phyloP scores from a whole-genome alignment of 768 basidiomycete genomes.

The Hygrophorus pudorinus region DNA sequence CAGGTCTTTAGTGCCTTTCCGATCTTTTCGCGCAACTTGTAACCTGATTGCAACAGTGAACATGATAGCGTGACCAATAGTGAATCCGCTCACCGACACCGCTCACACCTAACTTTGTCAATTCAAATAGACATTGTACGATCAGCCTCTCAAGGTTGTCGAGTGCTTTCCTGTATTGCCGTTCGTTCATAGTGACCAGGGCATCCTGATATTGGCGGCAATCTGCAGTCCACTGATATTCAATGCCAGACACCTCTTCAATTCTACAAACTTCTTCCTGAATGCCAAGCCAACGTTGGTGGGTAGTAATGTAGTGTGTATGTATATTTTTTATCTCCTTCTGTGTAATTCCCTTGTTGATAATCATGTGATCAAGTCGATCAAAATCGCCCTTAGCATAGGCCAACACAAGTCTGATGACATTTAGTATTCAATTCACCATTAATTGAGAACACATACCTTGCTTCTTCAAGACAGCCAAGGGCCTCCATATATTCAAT shows the following conservation, averaged over 20 bases:
- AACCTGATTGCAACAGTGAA: constrained; percentile 15
- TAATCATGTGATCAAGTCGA: neutral
- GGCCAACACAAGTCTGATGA: neutral
- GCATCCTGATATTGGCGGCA: constrained; percentile 6
- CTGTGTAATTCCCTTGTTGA: neutral
- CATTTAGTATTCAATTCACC: no score
- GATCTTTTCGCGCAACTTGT: constrained; percentile 24
- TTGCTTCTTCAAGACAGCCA: neutral
- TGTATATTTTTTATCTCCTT: neutral
- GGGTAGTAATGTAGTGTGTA: neutral
- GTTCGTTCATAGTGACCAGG: neutral
- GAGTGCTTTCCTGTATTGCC: neutral
- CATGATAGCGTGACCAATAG: constrained; percentile 9
- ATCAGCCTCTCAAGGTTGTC: neutral
- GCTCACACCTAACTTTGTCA: constrained; percentile 14
- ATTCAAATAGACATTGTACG: neutral
- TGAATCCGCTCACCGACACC: constrained; percentile 11
- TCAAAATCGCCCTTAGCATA: neutral
- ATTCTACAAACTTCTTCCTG: no score
- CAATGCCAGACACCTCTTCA: constrained; percentile 7
- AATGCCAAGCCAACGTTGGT: neutral
- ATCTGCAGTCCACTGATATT: constrained; percentile 7
- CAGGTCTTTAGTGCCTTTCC: constrained; percentile 21
- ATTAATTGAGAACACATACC: neutral
- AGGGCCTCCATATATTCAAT: neutral